Base-by-base conservation (phyloP, 1,139 yeast genomes). In the Torulaspora globosa region DNA sequence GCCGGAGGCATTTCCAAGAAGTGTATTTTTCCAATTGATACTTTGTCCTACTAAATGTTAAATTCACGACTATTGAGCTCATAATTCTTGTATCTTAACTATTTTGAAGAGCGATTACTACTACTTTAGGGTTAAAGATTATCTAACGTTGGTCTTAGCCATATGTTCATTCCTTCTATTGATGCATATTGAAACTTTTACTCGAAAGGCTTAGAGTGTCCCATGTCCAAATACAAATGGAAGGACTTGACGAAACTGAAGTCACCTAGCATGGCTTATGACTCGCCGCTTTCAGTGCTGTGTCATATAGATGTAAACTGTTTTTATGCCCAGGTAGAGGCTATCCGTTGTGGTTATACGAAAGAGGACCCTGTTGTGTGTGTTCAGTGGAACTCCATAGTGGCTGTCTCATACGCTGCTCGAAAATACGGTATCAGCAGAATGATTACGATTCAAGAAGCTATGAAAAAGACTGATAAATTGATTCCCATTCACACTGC, bases 261-360 rank as follows among this genome's bases (percentile, higher is more conserved):
- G 43, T 71, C 76, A 42, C 68, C 70, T 1, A 51, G 60, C 3
- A 66, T 61, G 15, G 70, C 88, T 1, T 81, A 75, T 60, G 56
- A 59, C 5, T 82, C 90, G 56, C 89, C 92, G 1, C 67, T 92
- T n/a, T 74, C 96, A 0, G 84, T 84, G 12, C 77, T 92, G 38
- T 90, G 85, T 2, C 94, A 89, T 57, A 76, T 92, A 31, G 98
- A 92, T 67, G 76, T 88, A 55, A 95, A 92, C 68, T 97, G 97
- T 11, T 92, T 90, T 66, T 92, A 86, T 67, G 95, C 98, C 0
- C 98, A 92, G 60, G 94, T 85, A 30, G 97, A 92, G 59, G 94
- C 85, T 57, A 71, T 86, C 6, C 69, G 97, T 36, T 72, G 88
- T 19, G 82, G 82, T 0, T 68, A 84, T 10, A 67, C 80, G 1